Conservation (phyloP, 805 yeast genomes). For the Torulaspora quercuum region DNA sequence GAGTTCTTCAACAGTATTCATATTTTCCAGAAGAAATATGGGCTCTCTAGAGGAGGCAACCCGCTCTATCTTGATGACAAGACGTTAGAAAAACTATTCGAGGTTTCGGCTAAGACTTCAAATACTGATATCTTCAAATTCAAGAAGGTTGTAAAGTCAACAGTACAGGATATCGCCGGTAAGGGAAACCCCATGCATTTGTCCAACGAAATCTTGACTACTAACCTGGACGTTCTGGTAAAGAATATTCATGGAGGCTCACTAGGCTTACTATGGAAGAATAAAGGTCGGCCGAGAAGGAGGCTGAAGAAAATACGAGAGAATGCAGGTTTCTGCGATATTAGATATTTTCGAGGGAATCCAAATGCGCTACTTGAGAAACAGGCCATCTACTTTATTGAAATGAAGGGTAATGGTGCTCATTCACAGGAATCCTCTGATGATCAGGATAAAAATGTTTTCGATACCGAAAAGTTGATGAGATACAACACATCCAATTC, state of each 20-base stretch:
- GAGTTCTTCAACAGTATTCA: conserved; percentile 63
- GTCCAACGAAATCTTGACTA: conserved; percentile 40
- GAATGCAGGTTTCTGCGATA: conserved; percentile 19
- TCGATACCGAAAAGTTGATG: conserved; percentile 12
- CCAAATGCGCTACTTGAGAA: conserved; percentile 20
- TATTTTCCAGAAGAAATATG: conserved; percentile 72
- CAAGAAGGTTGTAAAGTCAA: conserved; percentile 65
- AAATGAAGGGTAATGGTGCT: conserved; percentile 11
- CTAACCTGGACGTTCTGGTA: conserved; percentile 37
- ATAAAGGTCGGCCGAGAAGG: conserved; percentile 45
- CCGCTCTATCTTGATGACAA: conserved; percentile 54
- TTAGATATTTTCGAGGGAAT: conserved; percentile 25
- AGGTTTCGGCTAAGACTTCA: conserved; percentile 45
- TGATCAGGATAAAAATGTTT: conserved; percentile 15
- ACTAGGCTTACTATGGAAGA: conserved; percentile 46
- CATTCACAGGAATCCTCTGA: conserved; percentile 13
- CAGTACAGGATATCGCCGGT: conserved; percentile 63
- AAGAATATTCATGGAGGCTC: conserved; percentile 36
- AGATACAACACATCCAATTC: conserved; percentile 23
- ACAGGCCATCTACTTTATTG: conserved; percentile 15
- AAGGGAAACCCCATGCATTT: conserved; percentile 36
- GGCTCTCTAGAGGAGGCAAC: conserved; percentile 40
- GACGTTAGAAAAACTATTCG: conserved; percentile 49
- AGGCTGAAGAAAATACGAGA: conserved; percentile 10
- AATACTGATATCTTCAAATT: conserved; percentile 47